Conservation (phyloP, 345 rosid genomes). For the Citrus glauca region DNA sequence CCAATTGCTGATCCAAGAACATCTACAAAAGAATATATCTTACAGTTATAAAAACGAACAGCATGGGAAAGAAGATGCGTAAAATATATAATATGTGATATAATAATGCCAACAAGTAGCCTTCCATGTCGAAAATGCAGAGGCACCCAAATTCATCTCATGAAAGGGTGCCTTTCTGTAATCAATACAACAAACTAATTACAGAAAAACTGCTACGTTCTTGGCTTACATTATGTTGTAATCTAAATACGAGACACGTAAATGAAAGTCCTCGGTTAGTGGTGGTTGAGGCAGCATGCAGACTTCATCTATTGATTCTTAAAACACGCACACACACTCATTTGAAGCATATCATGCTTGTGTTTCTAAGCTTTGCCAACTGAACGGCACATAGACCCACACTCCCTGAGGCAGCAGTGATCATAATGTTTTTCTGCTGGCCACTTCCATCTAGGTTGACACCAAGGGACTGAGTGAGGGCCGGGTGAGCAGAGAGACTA, state of each 20-base stretch:
- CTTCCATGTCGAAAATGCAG: background rate
- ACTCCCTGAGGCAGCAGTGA: slow-evolving; percentile 77
- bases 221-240: background rate
- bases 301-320: too few relatives aligned
- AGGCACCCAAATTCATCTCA: background rate
- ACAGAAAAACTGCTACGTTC: background rate
- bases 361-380: slow-evolving; percentile 63
- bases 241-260: background rate
- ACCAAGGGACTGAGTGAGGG: slow-evolving; percentile 51
- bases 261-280: background rate
- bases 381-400: slow-evolving; percentile 81
- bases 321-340: too few relatives aligned
- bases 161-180: background rate
- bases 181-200: too few relatives aligned
- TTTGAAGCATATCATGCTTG: background rate
- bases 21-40: slow-evolving; percentile 37
- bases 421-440: slow-evolving; percentile 41
- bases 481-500: slow-evolving; percentile 61
- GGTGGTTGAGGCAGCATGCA: background rate
- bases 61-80: background rate
- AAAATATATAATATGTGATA: background rate
- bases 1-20: slow-evolving; percentile 76
- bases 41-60: background rate
- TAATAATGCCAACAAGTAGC: background rate
- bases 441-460: slow-evolving; percentile 42